Percentiles rank a stretch among this genome's conserved stretches.
Conservation (phyloP, 129 eudicot species). For the Centaurea solstitialis region DNA sequence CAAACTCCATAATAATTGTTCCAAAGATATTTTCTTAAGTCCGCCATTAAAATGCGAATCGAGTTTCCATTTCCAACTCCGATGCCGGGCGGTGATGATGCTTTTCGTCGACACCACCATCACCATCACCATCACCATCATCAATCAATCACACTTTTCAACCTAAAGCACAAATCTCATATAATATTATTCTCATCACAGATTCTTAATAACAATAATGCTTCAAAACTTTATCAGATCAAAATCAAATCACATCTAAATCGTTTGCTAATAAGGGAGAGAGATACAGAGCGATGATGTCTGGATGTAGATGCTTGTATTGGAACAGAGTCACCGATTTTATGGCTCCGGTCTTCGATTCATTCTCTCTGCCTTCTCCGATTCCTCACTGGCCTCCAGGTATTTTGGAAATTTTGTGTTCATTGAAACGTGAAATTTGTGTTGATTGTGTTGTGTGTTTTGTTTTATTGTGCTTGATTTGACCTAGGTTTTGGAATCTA, state of each 20-base stretch:
- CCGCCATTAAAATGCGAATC: neutral
- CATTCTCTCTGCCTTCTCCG: conserved; percentile 78
- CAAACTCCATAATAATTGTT: neutral
- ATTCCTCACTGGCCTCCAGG: conserved; percentile 93
- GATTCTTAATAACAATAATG: neutral
- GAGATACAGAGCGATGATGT: conserved; percentile 42
- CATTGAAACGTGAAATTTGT: neutral
- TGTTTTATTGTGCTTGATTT: neutral
- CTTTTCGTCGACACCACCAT: neutral
- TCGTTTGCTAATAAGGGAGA: neutral
- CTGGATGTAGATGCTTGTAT: conserved; percentile 49
- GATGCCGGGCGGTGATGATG: neutral
- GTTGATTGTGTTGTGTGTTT: neutral
- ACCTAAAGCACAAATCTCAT: conserved; percentile 1
- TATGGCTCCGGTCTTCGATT: conserved; percentile 35
- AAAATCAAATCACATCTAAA: neutral
- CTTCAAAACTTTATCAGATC: conserved; percentile 8
- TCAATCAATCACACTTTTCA: neutral
- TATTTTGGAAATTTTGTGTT: conserved; percentile 4
- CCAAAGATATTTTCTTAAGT: neutral
- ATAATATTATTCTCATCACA: neutral
- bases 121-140: neutral
- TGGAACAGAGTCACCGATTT: conserved; percentile 50
- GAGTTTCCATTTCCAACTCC: neutral
- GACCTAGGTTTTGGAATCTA: neutral